Base-by-base conservation (phyloP, 257 asterid species). In the Nicotiana tomentosiformis region DNA sequence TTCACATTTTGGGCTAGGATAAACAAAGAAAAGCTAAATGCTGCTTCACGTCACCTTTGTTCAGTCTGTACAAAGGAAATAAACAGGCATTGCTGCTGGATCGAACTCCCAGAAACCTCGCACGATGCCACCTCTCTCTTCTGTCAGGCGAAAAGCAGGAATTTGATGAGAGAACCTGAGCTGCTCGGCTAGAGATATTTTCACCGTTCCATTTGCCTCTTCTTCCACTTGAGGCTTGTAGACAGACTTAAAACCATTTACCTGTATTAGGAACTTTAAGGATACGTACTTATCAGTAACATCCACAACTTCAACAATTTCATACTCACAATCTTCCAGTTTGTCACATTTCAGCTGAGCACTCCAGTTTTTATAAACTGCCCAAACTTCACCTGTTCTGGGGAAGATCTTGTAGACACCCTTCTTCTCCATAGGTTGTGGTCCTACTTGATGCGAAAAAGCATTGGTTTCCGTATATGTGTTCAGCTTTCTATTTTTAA, bases 101-200 rank as follows among this genome's bases (percentile, higher is more conserved):
- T 86, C 89, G 30, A 86, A 84, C 89, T 84, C 85, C 82, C 72
- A 84, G 82, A 65, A 84, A 43, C 86, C 86, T 51, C 81, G 77
- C 29, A 84, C 39, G 79, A 46, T 77, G 55, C 88, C 88, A 23
- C 80, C 81, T 37, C 72, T 76, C 64, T 88, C 88, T 16, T 81
- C 81, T 17, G 89, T 86, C 79, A 86, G 64, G 26, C 66, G 86
- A 77, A 77, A 81, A 26, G 89, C 88, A n/a, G 88, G 91, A 72
- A 88, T 83, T 30, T 66, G 84, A 79, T 88, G 91, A 14, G 91
- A 88, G 81, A 88, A 88, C 61, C 83, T 77, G 65, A 88, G 82
- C 46, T 84, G 70, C 70, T 88, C 86, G 0, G 83, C 14, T 49
- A 43, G 30, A 16, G 78, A 76, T 77, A 86, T 77, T 35, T 64